Conservation (phyloP, 106 monocot genomes). For the Dendrobium huoshanense region DNA sequence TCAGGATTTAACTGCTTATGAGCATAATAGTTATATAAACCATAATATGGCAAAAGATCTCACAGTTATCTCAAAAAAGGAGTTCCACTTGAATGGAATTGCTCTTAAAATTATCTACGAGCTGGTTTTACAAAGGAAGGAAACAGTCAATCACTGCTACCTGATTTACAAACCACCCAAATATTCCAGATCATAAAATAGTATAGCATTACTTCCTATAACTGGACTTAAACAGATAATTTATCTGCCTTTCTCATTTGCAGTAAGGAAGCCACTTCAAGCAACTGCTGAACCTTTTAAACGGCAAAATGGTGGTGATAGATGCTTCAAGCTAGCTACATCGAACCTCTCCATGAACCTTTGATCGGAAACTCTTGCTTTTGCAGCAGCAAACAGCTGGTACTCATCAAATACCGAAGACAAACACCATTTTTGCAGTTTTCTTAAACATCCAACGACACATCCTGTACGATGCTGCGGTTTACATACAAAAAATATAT, state of each 20-base stretch:
- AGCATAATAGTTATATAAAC: too few species aligned
- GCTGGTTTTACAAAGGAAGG: too few species aligned
- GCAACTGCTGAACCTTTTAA: background rate
- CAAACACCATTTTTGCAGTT: slow-evolving; percentile 60
- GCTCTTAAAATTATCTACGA: too few species aligned
- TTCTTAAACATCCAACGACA: slow-evolving; percentile 55
- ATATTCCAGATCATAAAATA: too few species aligned
- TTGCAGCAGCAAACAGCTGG: slow-evolving; percentile 69
- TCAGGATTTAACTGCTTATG: too few species aligned
- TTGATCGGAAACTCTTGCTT: slow-evolving; percentile 61
- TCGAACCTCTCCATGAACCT: slow-evolving; percentile 71
- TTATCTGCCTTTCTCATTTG: background rate
- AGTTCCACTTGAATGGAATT: too few species aligned
- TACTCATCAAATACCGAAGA: slow-evolving; percentile 71
- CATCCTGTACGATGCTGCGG: slow-evolving; percentile 63
- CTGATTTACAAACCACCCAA: too few species aligned
- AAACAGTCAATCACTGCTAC: too few species aligned
- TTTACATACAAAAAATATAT: background rate
- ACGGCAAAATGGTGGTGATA: background rate
- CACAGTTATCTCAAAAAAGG: too few species aligned
- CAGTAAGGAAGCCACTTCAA: background rate
- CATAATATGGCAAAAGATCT: too few species aligned
- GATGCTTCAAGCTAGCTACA: slow-evolving; percentile 31
- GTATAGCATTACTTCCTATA: too few species aligned
- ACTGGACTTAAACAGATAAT: background rate